Evolutionary conservation across 176 grass and related monocot species (phyloP).

Genomic region (Carex cristatella): DNA sequence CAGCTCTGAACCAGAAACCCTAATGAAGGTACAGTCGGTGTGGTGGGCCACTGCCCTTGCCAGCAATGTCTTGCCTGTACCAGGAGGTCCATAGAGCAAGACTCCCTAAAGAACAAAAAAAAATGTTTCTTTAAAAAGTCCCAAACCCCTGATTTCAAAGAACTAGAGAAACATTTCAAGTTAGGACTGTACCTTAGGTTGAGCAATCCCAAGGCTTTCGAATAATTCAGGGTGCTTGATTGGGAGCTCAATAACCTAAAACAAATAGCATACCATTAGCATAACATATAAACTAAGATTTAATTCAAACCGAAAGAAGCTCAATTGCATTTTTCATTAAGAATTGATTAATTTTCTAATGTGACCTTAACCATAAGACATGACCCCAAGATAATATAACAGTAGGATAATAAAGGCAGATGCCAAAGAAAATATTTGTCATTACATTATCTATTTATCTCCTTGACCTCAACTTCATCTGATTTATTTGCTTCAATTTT

Average conservation of each 20-base stretch:
- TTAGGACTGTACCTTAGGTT: slow-evolving; percentile 64
- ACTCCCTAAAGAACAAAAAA: slow-evolving; percentile 64
- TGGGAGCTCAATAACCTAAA: slow-evolving; percentile 97
- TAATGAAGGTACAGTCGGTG: slow-evolving; percentile 97
- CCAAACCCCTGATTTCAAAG: not conserved
- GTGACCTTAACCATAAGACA: not conserved
- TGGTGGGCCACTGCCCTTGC: slow-evolving; percentile 98
- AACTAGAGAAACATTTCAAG: not conserved
- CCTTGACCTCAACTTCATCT: not conserved
- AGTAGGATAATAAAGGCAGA: not conserved
- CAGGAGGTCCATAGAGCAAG: slow-evolving; percentile 94
- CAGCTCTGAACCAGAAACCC: slow-evolving; percentile 97
- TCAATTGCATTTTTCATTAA: not conserved
- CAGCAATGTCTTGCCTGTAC: slow-evolving; percentile 90
- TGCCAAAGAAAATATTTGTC: not conserved
- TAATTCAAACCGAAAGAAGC: not conserved
- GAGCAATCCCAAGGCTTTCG: slow-evolving; percentile 96
- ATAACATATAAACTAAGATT: not conserved
- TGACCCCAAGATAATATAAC: slow-evolving; percentile 1
- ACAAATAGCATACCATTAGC: not conserved
- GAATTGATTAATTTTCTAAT: not conserved
- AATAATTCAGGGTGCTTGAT: slow-evolving; percentile 98
- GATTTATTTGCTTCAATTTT: not conserved
- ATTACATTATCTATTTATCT: not conserved
- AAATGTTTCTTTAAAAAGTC: not conserved